A percentile compares a stretch with the other conserved stretches of the same genome.
Conservation (phyloP, 495 filamentous ascomycete genomes). For the Lasiosphaeria ovina region DNA sequence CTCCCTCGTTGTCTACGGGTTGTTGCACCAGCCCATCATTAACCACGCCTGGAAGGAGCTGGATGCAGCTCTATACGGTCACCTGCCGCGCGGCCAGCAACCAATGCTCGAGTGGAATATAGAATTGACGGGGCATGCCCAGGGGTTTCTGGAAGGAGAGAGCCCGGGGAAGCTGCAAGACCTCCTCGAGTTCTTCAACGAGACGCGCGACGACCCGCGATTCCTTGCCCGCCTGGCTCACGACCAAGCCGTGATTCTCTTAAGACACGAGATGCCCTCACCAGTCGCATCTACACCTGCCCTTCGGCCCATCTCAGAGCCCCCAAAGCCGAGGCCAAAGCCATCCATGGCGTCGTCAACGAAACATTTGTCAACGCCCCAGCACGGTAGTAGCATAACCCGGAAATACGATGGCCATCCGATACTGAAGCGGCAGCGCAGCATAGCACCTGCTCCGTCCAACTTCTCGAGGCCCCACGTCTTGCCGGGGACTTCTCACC, state of each 20-base stretch:
- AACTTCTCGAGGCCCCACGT: constrained; percentile 9
- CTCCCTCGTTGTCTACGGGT: constrained; percentile 48
- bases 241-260: constrained; percentile 40
- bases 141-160: constrained; percentile 48
- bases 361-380: constrained; percentile 28
- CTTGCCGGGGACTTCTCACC: constrained; percentile 9
- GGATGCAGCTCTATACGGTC: constrained; percentile 37
- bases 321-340: constrained; percentile 17
- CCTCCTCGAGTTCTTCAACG: constrained; percentile 49
- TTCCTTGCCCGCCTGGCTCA: constrained; percentile 42
- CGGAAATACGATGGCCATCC: constrained; percentile 1
- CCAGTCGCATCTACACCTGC: constrained; percentile 10
- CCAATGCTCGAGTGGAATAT: constrained; percentile 48
- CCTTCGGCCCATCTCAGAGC: constrained; percentile 24
- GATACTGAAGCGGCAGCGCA: constrained; percentile 22
- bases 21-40: constrained; percentile 50
- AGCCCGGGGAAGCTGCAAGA: constrained; percentile 49
- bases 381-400: constrained; percentile 3
- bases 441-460: constrained; percentile 13
- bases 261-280: constrained; percentile 23
- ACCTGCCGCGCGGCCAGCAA: constrained; percentile 40
- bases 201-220: constrained; percentile 39
- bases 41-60: constrained; percentile 46
- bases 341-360: constrained; percentile 8
- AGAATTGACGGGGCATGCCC: constrained; percentile 44